Base-by-base conservation (phyloP, 2,329 filamentous ascomycete species). In the Colletotrichum magnum region DNA sequence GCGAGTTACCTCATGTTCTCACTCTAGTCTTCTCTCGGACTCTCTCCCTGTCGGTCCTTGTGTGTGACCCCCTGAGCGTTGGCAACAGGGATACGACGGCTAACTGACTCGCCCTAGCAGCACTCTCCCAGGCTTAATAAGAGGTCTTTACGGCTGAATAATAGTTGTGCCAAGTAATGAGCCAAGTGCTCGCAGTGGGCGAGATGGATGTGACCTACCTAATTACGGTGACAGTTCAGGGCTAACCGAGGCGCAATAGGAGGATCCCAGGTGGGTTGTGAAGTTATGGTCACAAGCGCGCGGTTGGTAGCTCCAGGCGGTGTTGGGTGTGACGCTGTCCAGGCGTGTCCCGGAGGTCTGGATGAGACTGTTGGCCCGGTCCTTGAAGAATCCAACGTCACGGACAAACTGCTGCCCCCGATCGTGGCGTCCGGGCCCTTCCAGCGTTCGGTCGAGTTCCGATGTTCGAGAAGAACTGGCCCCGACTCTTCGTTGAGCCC, bases 371-470 rank as follows among this genome's bases (percentile, higher is more conserved):
- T 50, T 66, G n/a, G 21, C 56, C 56, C 51, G 62, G 51, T 45
- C 32, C 50, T 41, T 26, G 67, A 43, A 53, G 36, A 50, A 28
- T 32, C 36, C 50, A 18, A 41, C 18, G 51, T 41, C 43, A 54
- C 67, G 57, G 56, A 39, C 51, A 52, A 60, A 69, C 51, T 61
- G 32, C 50, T 61, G 21, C 24, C 26, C 43, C 67, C 57, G 62
- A 57, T 41, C 6, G 21, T 32, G 15, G 15, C 21, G 54, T 56
- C 16, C 59, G 15, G 61, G 41, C 10, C 41, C 50, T 21, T 15
- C 9, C n/a, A 15, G 16, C n/a, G 26, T 45, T 69, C 67, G 67
- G 67, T 61, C 67, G 57, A 69, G 50, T 66, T 69, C 67, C 67
- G 67, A 28, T 9, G 2, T n/a, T 36, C 28, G 4, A 21, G 58